Evolutionary conservation across 2,329 filamentous ascomycete species (phyloP), one percentile per base, ranked within the genome.

Genomic region (Pseudogymnoascus sp.): DNA sequence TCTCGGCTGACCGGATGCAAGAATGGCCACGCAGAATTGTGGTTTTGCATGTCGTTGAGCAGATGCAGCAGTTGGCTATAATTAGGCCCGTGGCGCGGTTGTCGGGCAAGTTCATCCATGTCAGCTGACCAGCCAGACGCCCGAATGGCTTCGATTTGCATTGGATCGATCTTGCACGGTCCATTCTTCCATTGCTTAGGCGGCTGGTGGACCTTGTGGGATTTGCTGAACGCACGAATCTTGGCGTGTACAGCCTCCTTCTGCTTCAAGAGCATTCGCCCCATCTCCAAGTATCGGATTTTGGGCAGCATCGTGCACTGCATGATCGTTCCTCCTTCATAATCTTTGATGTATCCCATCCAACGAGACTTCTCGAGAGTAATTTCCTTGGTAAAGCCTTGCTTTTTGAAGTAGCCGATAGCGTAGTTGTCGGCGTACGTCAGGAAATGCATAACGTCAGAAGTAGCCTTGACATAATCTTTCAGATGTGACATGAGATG

Each of bases 331-430:
- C 94, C 94, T 61, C 94, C 94, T 74, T 99, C 94, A 72, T 99
- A 99, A 72, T 99, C 94, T 72, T 99, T 99, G 77, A 99, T 99
- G 69, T 97, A 99, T 2, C 94, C 94, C 94, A 97, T 97, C 94
- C 94, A 99, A 3, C 90, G 86, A 2, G 86, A 85, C 68, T 86
- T 88, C 61, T 94, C 89, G 0, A 99, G 82, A 0, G 92, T 96
- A 64, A 99, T 97, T 68, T 99, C 92, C 72, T 99, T 99, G 1
- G 94, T 97, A 70, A 99, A 99, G 0, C 94, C 94, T 72, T 99
- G 94, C 72, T 99, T 99, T 74, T 97, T 95, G 75, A 99, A 99
- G 73, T 97, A 99, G 9, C 94, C 94, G 65, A 96, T 99, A 37
- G 94, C 94, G 70, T 97, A 97, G 73, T 99, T 99, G 73, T 99